phyloP scores from a whole-genome alignment of 1,139 yeast species.

The Pneumocystis carinii region DNA sequence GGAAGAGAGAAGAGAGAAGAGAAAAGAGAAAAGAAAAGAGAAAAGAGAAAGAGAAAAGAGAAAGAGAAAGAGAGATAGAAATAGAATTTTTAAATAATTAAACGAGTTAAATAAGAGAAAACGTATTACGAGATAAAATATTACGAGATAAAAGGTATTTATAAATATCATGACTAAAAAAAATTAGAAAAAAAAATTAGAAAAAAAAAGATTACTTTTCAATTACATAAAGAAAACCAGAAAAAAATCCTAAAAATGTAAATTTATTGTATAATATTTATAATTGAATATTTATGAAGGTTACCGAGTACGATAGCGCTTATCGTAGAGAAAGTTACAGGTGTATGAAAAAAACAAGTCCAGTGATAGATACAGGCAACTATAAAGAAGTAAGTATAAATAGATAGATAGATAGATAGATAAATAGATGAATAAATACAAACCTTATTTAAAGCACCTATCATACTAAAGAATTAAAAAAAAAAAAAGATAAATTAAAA shows the following conservation, averaged over 20 bases:
- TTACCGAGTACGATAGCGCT: constrained; percentile 40
- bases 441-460: constrained; percentile 83
- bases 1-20: no score
- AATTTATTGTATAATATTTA: no score
- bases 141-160: neutral
- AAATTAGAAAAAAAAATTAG: neutral
- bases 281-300: no score
- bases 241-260: constrained; percentile 66
- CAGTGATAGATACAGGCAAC: constrained; percentile 91
- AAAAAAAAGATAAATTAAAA: neutral
- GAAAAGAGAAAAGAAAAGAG: no score
- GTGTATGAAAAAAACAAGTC: constrained; percentile 87
- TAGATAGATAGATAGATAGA: no score
- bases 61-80: no score
- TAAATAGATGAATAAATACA: no score
- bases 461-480: constrained; percentile 42
- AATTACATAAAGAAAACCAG: constrained; percentile 88
- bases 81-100: no score
- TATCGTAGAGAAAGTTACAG: constrained; percentile 82
- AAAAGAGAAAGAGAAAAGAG: no score
- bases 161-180: neutral
- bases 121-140: neutral
- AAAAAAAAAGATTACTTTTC: constrained; percentile 13
- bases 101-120: neutral
- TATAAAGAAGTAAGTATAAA: no score